Evolutionary conservation across 179 eudicot genomes (phyloP).

Genomic region (Drosera spatulata): DNA sequence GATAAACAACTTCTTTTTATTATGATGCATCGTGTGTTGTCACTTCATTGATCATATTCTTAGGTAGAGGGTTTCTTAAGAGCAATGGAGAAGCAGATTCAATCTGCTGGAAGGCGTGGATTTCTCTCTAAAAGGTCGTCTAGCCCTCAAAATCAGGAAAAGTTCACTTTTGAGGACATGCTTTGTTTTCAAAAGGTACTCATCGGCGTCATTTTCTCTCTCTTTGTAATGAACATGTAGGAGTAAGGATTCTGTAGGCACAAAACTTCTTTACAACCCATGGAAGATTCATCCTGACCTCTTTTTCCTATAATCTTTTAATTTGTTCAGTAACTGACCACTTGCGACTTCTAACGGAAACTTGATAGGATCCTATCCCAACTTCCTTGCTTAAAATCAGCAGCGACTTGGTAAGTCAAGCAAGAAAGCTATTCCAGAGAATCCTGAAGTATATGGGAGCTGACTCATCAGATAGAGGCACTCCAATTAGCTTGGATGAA

Average conservation of each 20-base stretch:
- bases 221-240: neutral
- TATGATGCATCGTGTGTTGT: neutral
- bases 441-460: conserved; percentile 90
- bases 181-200: conserved; percentile 91
- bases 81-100: conserved; percentile 97
- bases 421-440: conserved; percentile 75
- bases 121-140: conserved; percentile 79
- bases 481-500: conserved; percentile 76
- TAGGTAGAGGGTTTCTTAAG: conserved; percentile 92
- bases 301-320: no score
- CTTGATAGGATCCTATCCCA: conserved; percentile 88
- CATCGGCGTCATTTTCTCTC: neutral
- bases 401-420: conserved; percentile 65
- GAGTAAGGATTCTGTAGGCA: no score
- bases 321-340: neutral
- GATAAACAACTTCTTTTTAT: neutral
- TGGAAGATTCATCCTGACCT: no score
- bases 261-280: no score
- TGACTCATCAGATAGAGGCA: conserved; percentile 66
- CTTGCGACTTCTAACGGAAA: conserved; percentile 1
- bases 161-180: conserved; percentile 97
- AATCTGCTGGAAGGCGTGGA: conserved; percentile 77
- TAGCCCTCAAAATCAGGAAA: conserved; percentile 67
- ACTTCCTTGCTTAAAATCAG: conserved; percentile 88
- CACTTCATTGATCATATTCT: conserved; percentile 4